phyloP scores from a whole-genome alignment of 2,329 filamentous ascomycete genomes.

The Trichophyton rubrum region DNA sequence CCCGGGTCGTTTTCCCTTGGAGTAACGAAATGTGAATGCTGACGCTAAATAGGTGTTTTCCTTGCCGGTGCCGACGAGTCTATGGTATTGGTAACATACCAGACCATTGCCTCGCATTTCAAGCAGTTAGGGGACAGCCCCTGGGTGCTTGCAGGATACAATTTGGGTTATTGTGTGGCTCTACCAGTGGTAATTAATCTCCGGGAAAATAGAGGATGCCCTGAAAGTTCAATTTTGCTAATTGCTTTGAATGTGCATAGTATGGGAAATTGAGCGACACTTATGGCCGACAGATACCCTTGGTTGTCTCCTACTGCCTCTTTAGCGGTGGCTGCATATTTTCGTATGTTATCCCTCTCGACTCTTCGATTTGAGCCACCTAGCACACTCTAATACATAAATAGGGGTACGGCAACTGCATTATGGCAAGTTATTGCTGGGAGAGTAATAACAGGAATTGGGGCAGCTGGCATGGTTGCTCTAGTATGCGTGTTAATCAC shows the following conservation, averaged over 20 bases:
- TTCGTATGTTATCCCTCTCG: neutral
- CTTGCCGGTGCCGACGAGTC: slow-evolving; percentile 4
- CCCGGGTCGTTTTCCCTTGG: neutral
- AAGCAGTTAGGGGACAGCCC: neutral
- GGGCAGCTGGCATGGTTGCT: slow-evolving; percentile 2
- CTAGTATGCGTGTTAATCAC: neutral
- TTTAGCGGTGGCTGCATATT: slow-evolving; percentile 1
- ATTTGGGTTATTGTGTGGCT: neutral
- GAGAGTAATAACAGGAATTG: neutral
- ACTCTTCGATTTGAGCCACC: neutral
- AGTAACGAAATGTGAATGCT: neutral
- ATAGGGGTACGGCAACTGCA: neutral
- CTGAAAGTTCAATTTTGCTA: neutral
- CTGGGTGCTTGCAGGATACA: neutral
- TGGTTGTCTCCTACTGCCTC: neutral
- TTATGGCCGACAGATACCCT: neutral
- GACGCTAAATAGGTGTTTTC: neutral
- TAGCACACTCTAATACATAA: neutral
- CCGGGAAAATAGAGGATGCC: neutral
- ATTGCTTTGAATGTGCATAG: neutral
- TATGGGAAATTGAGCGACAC: slow-evolving; percentile 1
- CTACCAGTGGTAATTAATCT: slow-evolving; percentile 1
- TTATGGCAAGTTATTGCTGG: slow-evolving; percentile 2
- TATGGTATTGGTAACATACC: slow-evolving; percentile 2
- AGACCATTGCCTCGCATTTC: slow-evolving; percentile 1